These are phyloP conservation scores for Mycena epipterygia DNA, from an alignment of 768 basidiomycete genomes.

Conservation along the genomic window DNA sequence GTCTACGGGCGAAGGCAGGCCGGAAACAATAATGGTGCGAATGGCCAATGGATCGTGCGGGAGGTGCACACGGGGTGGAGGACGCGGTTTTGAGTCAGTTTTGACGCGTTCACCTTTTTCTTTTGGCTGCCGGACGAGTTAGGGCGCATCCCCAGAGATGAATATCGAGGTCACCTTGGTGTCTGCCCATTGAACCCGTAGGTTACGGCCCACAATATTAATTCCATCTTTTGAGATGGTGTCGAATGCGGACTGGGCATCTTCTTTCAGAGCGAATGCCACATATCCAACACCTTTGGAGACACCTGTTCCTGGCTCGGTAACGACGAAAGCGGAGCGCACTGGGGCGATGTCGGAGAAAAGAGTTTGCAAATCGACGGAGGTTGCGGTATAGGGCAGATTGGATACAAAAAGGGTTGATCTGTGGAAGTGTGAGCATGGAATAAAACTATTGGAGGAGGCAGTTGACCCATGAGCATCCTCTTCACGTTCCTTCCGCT, in stretches of 20 bases:
- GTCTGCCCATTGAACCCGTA: constrained; percentile 87
- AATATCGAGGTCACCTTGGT: constrained; percentile 68
- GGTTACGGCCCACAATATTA: constrained; percentile 71
- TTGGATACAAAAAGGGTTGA: constrained; percentile 95
- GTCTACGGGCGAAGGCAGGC: constrained; percentile 74
- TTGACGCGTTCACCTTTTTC: constrained; percentile 53
- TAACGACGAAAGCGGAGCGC: constrained; percentile 93
- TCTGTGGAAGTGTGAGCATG: constrained; percentile 49
- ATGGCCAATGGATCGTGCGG: constrained; percentile 85
- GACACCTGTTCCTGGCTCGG: constrained; percentile 76
- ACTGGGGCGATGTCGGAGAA: constrained; percentile 98
- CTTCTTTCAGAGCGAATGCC: constrained; percentile 90
- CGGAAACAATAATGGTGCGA: constrained; percentile 83
- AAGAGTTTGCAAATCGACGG: constrained; percentile 89
- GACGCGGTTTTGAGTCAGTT: constrained; percentile 54
- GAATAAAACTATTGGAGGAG: not conserved
- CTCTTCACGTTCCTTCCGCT: constrained; percentile 58
- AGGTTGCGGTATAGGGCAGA: constrained; percentile 91
- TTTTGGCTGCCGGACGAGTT: constrained; percentile 54
- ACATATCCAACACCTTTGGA: constrained; percentile 99
- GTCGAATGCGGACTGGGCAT: constrained; percentile 82
- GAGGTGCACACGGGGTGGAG: constrained; percentile 49
- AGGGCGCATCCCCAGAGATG: constrained; percentile 3
- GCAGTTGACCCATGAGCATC: constrained; percentile 52
- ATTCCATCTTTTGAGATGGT: constrained; percentile 77